A percentile compares a stretch with the other conserved stretches of the same genome.
phyloP scores from a whole-genome alignment of 73 alveolate genomes.

The Urostyla sp. region DNA sequence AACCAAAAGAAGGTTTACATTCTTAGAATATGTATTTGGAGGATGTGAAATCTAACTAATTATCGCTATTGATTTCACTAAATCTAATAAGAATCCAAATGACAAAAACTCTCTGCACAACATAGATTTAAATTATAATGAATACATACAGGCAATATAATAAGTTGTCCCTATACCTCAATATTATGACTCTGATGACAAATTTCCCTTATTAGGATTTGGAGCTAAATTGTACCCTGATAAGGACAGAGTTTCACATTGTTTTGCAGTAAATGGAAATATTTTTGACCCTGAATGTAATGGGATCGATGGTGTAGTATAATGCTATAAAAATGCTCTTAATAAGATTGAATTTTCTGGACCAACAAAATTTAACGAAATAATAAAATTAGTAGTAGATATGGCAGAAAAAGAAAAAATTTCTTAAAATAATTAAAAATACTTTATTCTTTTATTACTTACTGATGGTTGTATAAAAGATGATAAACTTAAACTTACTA shows the following conservation, averaged over 20 bases:
- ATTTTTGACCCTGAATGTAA: slow-evolving; percentile 88
- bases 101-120: slow-evolving; percentile 76
- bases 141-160: slow-evolving; percentile 85
- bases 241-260: slow-evolving; percentile 78
- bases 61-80: slow-evolving; percentile 94
- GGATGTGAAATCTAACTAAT: slow-evolving; percentile 91
- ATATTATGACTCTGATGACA: slow-evolving; percentile 91
- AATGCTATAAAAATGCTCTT: slow-evolving; percentile 82
- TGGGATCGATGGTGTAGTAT: slow-evolving; percentile 89
- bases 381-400: slow-evolving; percentile 43
- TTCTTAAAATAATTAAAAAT: slow-evolving; percentile 25
- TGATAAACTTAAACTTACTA: slow-evolving; percentile 85
- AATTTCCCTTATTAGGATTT: slow-evolving; percentile 95
- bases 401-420: slow-evolving; percentile 36
- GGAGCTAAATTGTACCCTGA: slow-evolving; percentile 90
- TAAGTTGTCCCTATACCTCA: slow-evolving; percentile 87
- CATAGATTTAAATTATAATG: slow-evolving; percentile 67
- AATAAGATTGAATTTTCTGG: slow-evolving; percentile 82
- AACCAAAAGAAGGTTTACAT: slow-evolving; percentile 67
- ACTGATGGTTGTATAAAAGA: slow-evolving; percentile 97
- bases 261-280: slow-evolving; percentile 94
- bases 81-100: slow-evolving; percentile 84
- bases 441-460: slow-evolving; percentile 80
- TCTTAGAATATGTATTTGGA: slow-evolving; percentile 88
- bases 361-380: slow-evolving; percentile 87